Base-by-base conservation (phyloP, 192 early-diverging fungal species). In the Coemansia aciculifera region DNA sequence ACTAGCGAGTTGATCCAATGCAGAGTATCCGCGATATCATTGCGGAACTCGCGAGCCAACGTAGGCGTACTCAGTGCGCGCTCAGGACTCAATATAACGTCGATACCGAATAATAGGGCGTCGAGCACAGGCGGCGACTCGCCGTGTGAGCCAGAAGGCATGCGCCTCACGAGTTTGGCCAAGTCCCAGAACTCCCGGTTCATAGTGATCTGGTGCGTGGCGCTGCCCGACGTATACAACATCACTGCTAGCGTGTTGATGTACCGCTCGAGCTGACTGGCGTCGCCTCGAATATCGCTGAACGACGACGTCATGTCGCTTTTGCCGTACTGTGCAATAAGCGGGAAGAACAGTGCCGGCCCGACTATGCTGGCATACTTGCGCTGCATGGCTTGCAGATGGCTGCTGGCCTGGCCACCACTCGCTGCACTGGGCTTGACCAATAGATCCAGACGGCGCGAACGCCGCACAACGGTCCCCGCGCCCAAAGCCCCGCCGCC, bases 121-220 rank as follows among this genome's bases (percentile, higher is more conserved):
- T 81, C 71, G 2, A 81, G 52, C 3, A 81, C 79, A 1, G 71
- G 79, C 64, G 68, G 68, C 31, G 79, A 36, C 61, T 76, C 69
- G 48, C 65, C 42, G 3, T 15, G 24, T 15, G 56, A 32, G n/a
- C 32, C 32, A 10, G 54, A 15, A 9, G 63, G 59, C 7, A 64
- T n/a, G 1, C 69, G 60, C 2, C 77, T 66, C 13, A 81, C 61
- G 34, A 81, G 48, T 10, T 66, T 68, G 27, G 60, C 60, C 59
- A 83, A 44, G 38, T 67, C 63, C 75, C 75, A 83, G 37, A 78
- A 74, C 69, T 78, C 80, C n/a, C 76, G 67, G 54, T 71, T 72
- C 80, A 83, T 83, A 0, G 68, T 31, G 24, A 83, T 44, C 59
- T 68, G 72, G 48, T 78, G 80, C 23, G 73, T 63, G 36, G 80